phyloP scores from a whole-genome alignment of 2,329 filamentous ascomycete species.

The Dactylellina haptotyla region DNA sequence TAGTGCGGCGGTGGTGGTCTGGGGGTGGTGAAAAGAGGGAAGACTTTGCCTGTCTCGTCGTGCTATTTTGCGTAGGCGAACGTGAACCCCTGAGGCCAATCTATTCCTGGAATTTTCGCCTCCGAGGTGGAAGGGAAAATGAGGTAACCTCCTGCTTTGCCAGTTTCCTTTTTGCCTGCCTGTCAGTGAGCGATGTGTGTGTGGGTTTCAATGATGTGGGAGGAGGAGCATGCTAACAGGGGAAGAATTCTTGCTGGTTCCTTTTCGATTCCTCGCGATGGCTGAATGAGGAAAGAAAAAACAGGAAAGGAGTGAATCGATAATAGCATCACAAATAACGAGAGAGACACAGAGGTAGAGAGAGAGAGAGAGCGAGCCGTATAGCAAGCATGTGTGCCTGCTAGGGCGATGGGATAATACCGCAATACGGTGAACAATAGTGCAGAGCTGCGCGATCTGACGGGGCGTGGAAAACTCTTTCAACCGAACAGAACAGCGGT shows the following conservation, averaged over 20 bases:
- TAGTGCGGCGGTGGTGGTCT: not conserved
- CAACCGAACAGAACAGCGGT: too few relatives aligned
- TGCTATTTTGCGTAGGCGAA: conserved; percentile 42
- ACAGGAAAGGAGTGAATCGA: too few relatives aligned
- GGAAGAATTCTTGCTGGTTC: not conserved
- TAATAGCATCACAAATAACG: too few relatives aligned
- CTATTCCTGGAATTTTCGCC: conserved; percentile 54
- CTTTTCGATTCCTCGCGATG: conserved; percentile 3
- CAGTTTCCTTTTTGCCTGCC: conserved; percentile 30
- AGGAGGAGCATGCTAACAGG: not conserved
- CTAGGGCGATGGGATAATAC: too few relatives aligned
- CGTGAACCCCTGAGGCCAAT: conserved; percentile 51
- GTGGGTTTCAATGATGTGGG: not conserved
- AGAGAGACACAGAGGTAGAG: not conserved
- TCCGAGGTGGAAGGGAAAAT: conserved; percentile 25
- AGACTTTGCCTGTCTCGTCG: conserved; percentile 1
- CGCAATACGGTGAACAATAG: too few relatives aligned
- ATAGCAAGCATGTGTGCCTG: not conserved
- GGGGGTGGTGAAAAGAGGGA: not conserved
- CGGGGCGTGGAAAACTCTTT: too few relatives aligned
- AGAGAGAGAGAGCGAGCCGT: not conserved
- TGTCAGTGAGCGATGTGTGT: not conserved
- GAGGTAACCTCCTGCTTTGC: conserved; percentile 18
- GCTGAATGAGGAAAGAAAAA: not conserved
- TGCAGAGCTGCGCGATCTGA: too few relatives aligned